A percentile compares a stretch with the other conserved stretches of the same genome.
These are phyloP conservation scores for Friedmanniomyces endolithicus DNA, from an alignment of 495 filamentous ascomycete species.

Conservation along the genomic window DNA sequence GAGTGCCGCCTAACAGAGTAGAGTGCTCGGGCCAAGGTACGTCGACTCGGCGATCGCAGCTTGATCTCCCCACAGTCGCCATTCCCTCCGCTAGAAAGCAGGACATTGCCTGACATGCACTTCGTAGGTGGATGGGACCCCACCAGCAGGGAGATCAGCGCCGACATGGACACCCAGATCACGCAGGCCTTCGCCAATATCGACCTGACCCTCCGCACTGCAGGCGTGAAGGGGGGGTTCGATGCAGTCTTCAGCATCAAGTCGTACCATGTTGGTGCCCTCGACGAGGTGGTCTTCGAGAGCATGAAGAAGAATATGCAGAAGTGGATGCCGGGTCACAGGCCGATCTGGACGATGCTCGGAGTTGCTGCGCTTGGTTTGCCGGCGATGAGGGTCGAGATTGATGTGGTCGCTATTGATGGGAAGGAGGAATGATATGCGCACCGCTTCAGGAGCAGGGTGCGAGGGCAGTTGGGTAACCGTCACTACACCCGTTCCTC, in stretches of 20 bases:
- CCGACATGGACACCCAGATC: slow-evolving; percentile 13
- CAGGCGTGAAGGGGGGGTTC: slow-evolving; percentile 17
- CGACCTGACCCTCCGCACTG: slow-evolving; percentile 12
- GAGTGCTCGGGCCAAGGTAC: slow-evolving; percentile 19
- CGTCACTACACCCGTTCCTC: too few species aligned
- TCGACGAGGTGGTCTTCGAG: slow-evolving; percentile 3
- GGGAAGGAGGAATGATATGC: not conserved
- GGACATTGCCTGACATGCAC: not conserved
- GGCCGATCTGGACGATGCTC: slow-evolving; percentile 19
- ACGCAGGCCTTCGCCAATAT: slow-evolving; percentile 22
- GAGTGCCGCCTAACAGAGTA: slow-evolving; percentile 7
- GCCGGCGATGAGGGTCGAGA: slow-evolving; percentile 22
- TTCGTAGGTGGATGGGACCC: slow-evolving; percentile 19
- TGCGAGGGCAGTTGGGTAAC: too few species aligned
- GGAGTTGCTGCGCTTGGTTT: slow-evolving; percentile 12
- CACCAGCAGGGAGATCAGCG: not conserved
- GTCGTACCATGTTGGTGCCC: slow-evolving; percentile 14
- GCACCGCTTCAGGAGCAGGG: not conserved
- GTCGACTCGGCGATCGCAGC: not conserved
- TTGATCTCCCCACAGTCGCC: not conserved
- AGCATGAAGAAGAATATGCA: slow-evolving; percentile 11
- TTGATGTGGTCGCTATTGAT: slow-evolving; percentile 22
- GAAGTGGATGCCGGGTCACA: slow-evolving; percentile 17
- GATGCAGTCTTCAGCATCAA: slow-evolving; percentile 16
- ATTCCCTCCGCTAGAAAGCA: not conserved